Conservation (phyloP, 768 basidiomycete species). For the Pleurotus giganteus region DNA sequence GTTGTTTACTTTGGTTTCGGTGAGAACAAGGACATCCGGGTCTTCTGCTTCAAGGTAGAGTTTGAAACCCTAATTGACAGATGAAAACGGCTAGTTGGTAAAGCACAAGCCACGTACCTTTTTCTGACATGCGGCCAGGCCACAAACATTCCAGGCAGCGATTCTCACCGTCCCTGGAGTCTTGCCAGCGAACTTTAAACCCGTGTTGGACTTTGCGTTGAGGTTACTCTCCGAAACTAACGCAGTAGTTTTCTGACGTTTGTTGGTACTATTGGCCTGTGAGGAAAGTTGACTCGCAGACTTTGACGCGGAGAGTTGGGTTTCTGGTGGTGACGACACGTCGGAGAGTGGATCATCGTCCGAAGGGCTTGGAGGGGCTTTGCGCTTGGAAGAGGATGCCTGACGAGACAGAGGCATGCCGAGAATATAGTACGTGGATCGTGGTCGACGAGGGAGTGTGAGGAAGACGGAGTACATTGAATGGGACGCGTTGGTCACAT, state of each 20-base stretch:
- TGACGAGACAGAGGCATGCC: slow-evolving; percentile 18
- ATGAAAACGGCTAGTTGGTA: not conserved
- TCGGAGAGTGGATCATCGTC: slow-evolving; percentile 2
- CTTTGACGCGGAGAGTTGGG: no score
- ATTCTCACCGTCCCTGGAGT: slow-evolving; percentile 48
- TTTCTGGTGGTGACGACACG: slow-evolving; percentile 11
- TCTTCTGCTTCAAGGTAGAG: slow-evolving; percentile 83
- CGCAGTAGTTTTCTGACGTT: not conserved
- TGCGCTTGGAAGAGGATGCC: slow-evolving; percentile 28
- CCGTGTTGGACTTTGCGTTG: not conserved
- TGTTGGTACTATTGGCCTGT: not conserved
- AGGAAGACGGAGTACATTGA: not conserved
- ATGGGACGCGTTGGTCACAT: not conserved
- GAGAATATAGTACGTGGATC: not conserved
- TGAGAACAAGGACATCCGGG: slow-evolving; percentile 79
- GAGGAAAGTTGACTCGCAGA: not conserved
- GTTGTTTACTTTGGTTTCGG: slow-evolving; percentile 86
- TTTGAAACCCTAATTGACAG: slow-evolving; percentile 62
- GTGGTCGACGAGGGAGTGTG: not conserved
- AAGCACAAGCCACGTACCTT: slow-evolving; percentile 47
- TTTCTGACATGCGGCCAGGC: slow-evolving; percentile 70
- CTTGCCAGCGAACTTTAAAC: slow-evolving; percentile 46
- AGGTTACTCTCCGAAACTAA: not conserved
- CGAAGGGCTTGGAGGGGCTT: slow-evolving; percentile 27
- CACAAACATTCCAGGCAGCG: slow-evolving; percentile 79